These are phyloP conservation scores for Leptographium galeiforme DNA, from an alignment of 2,329 filamentous ascomycete species.

Conservation along the genomic window DNA sequence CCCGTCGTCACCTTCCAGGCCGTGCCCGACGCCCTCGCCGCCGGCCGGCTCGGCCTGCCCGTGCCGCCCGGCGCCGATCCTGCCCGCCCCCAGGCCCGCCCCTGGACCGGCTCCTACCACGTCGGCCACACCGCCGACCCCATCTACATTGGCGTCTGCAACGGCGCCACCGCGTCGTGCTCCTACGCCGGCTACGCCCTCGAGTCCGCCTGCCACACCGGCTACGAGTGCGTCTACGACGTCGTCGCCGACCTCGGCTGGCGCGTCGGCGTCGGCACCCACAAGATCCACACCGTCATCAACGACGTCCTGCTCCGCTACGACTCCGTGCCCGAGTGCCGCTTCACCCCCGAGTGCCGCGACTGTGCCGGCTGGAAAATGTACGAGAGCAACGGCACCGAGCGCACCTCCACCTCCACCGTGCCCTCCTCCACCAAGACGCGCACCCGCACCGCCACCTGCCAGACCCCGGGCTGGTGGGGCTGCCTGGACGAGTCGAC, in stretches of 20 bases:
- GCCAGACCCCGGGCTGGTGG: slow-evolving; percentile 85
- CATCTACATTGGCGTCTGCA: slow-evolving; percentile 83
- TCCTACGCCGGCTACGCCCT: slow-evolving; percentile 88
- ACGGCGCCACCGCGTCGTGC: slow-evolving; percentile 76
- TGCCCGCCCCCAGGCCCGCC: slow-evolving; percentile 53
- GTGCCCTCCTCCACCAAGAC: slow-evolving; percentile 41
- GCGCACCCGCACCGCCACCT: slow-evolving; percentile 66
- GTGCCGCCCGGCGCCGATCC: slow-evolving; percentile 67
- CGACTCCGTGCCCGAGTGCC: slow-evolving; percentile 65
- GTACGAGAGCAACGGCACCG: slow-evolving; percentile 81
- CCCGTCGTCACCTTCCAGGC: slow-evolving; percentile 90
- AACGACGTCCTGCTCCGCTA: slow-evolving; percentile 76
- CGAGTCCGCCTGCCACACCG: slow-evolving; percentile 85
- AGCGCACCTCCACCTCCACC: slow-evolving; percentile 49
- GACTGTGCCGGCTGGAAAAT: slow-evolving; percentile 94
- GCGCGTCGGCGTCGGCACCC: slow-evolving; percentile 80
- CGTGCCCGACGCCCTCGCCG: slow-evolving; percentile 79
- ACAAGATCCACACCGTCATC: slow-evolving; percentile 82
- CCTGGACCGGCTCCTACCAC: slow-evolving; percentile 69
- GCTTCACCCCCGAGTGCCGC: slow-evolving; percentile 62
- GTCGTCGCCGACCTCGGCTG: slow-evolving; percentile 85
- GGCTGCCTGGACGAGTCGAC: slow-evolving; percentile 60
- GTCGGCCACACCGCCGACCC: slow-evolving; percentile 95
- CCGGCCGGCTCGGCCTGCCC: slow-evolving; percentile 71
- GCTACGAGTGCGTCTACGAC: slow-evolving; percentile 79